Evolutionary conservation across 2,329 filamentous ascomycete genomes (phyloP).

Genomic region (Pseudonectria buxi): DNA sequence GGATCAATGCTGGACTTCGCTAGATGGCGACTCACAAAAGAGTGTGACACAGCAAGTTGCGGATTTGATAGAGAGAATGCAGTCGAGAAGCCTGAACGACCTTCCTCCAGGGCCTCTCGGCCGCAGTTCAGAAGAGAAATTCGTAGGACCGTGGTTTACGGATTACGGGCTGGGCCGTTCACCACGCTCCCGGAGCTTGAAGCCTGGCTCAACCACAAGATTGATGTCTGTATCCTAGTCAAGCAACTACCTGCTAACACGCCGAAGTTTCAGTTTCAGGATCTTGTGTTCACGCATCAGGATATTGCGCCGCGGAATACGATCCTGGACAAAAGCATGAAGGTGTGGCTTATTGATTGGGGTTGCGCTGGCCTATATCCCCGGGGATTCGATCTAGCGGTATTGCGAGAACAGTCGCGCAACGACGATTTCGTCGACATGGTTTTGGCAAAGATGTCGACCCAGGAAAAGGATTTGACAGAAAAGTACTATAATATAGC

Average conservation of each 20-base stretch:
- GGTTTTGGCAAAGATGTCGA: not conserved
- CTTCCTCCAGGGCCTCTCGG: conserved; percentile 1
- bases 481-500: not conserved
- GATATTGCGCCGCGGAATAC: conserved; percentile 4
- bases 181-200: conserved; percentile 1
- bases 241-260: not conserved
- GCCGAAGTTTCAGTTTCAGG: conserved; percentile 1
- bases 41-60: conserved; percentile 1
- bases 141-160: conserved; percentile 2
- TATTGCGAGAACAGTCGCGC: conserved; percentile 1
- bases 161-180: conserved; percentile 4
- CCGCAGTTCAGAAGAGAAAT: not conserved
- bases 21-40: not conserved
- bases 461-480: not conserved
- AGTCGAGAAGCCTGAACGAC: not conserved
- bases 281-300: conserved; percentile 1
- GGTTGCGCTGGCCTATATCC: conserved; percentile 4
- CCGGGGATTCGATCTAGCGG: conserved; percentile 1
- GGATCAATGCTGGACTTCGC: conserved; percentile 1
- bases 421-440: conserved; percentile 1
- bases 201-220: conserved; percentile 3
- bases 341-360: conserved; percentile 5
- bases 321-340: conserved; percentile 1
- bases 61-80: conserved; percentile 1
- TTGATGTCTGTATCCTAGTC: conserved; percentile 1